Evolutionary conservation across 2,329 filamentous ascomycete species (phyloP), one percentile per base, ranked within the genome.

Genomic region (Colletotrichum karsti): DNA sequence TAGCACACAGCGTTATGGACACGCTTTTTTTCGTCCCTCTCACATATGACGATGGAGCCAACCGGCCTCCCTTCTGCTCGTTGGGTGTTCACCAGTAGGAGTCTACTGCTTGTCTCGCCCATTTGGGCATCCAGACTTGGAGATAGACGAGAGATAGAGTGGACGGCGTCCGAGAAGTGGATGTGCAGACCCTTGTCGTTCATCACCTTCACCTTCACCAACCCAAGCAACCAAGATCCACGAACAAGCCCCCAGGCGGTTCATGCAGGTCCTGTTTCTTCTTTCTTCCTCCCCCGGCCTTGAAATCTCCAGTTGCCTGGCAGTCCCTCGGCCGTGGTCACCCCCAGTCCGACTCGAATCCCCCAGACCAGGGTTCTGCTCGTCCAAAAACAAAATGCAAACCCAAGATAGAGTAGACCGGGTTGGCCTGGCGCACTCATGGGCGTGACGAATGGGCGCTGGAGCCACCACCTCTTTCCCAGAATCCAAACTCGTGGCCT

Each of bases 211-310:
- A 63, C 60, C 44, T 63, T 67, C 64, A 53, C 59, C 64, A 63
- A 57, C 59, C 46, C 26, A 42, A 54, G 60, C 57, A 57, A 51
- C 46, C 26, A 42, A 54, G 60, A 67, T 67, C 60, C 64, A 30
- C 42, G 53, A 51, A 48, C 44, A 63, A 50, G 64, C 64, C 33
- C 41, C 28, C 37, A 65, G 62, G 58, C 54, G 57, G 69, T 70
- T 70, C 69, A 69, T 70, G 69, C 69, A 70, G 67, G 69, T 69
- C 65, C 62, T 65, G 44, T 69, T 70, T 56, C 69, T 70, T 67
- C 57, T 69, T 56, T 57, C 39, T 22, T 26, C 56, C 48, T 20
- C 15, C 41, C 48, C 53, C 51, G 22, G 58, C 50, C 63, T 24
- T 15, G 35, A 44, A 66, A 33, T 44, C 33, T 44, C 64, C 51